phyloP scores from a whole-genome alignment of 148 eudicot species.

The Fagopyrum homotropicum region DNA sequence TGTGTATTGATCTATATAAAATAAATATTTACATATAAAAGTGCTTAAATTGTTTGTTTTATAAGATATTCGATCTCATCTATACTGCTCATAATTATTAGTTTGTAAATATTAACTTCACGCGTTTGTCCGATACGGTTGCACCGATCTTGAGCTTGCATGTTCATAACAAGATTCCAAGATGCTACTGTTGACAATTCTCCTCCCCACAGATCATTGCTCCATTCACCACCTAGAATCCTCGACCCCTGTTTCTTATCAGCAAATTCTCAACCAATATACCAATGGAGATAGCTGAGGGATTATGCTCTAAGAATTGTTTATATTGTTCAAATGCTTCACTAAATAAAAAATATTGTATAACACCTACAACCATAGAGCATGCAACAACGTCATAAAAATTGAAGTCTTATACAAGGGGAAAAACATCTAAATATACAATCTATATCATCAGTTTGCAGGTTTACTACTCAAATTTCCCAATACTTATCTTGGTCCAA shows the following conservation, averaged over 20 bases:
- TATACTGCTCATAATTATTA: too few relatives aligned
- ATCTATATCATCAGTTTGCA: not conserved
- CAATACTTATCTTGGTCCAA: too few relatives aligned
- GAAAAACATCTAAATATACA: not conserved
- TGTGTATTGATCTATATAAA: too few relatives aligned
- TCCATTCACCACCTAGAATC: conserved; percentile 98
- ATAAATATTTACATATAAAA: too few relatives aligned
- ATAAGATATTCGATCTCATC: too few relatives aligned
- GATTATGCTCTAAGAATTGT: not conserved
- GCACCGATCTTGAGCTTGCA: too few relatives aligned
- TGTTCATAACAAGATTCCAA: too few relatives aligned
- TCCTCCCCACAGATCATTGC: conserved; percentile 91
- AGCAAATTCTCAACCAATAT: conserved; percentile 20
- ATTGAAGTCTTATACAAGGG: not conserved
- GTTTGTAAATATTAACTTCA: too few relatives aligned
- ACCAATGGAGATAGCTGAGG: not conserved
- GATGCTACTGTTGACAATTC: conserved; percentile 64
- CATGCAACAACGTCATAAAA: not conserved
- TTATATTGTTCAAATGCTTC: not conserved
- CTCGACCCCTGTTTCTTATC: conserved; percentile 70
- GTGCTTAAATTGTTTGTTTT: too few relatives aligned
- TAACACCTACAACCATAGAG: not conserved
- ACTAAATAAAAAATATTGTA: not conserved
- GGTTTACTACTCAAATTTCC: too few relatives aligned
- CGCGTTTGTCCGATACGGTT: too few relatives aligned